phyloP scores from a whole-genome alignment of 2,329 filamentous ascomycete genomes.

The Calonectria leucothoes region DNA sequence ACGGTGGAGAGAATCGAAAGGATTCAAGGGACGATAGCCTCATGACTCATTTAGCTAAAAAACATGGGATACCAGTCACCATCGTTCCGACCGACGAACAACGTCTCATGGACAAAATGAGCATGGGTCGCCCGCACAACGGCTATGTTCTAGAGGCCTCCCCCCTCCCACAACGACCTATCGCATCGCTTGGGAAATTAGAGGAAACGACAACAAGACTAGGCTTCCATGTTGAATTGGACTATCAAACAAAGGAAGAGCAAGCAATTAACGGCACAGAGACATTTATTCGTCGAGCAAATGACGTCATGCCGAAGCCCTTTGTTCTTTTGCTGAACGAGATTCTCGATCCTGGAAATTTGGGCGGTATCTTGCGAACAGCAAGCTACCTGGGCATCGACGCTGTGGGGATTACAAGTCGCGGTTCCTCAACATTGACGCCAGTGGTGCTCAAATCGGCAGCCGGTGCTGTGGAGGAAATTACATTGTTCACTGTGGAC shows the following conservation, averaged over 20 bases:
- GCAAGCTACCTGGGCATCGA: slow-evolving; percentile 92
- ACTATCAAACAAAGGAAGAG: slow-evolving; percentile 80
- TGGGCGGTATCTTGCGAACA: slow-evolving; percentile 89
- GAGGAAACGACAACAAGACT: slow-evolving; percentile 55
- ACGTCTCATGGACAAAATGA: slow-evolving; percentile 84
- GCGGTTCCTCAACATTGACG: slow-evolving; percentile 79
- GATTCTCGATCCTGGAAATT: slow-evolving; percentile 87
- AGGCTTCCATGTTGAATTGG: slow-evolving; percentile 70
- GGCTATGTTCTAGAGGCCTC: slow-evolving; percentile 90
- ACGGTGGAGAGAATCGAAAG: slow-evolving; percentile 67
- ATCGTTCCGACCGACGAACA: slow-evolving; percentile 71
- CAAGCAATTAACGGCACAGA: slow-evolving; percentile 76
- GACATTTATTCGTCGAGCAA: slow-evolving; percentile 55
- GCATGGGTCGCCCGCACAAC: slow-evolving; percentile 86
- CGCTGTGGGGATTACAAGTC: slow-evolving; percentile 81
- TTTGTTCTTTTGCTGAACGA: slow-evolving; percentile 81
- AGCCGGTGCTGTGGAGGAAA: slow-evolving; percentile 84
- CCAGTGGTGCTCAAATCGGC: slow-evolving; percentile 88
- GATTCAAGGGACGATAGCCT: slow-evolving; percentile 58
- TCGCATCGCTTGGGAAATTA: slow-evolving; percentile 67
- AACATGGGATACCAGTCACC: slow-evolving; percentile 64
- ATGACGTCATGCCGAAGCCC: slow-evolving; percentile 62
- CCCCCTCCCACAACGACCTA: slow-evolving; percentile 78
- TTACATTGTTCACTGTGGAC: slow-evolving; percentile 78
- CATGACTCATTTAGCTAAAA: slow-evolving; percentile 60